Evolutionary conservation across 179 eudicot genomes (phyloP).

Genomic region (Silene vulgaris): DNA sequence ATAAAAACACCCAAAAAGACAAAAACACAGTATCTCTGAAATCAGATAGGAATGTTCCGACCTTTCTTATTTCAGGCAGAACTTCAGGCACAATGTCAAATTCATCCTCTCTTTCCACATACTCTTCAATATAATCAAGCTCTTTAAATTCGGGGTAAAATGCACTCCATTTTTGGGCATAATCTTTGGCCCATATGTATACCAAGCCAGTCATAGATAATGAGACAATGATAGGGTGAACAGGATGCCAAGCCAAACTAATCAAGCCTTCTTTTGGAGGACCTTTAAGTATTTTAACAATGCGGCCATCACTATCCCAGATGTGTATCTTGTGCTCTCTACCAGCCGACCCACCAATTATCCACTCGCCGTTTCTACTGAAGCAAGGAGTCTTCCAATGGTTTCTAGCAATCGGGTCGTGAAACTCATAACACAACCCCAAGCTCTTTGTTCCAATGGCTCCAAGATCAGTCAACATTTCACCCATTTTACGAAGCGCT

Average conservation of each 20-base stretch:
- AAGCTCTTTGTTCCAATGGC: constrained; percentile 68
- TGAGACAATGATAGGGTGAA: constrained; percentile 74
- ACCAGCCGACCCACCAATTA: constrained; percentile 78
- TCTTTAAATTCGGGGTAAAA: constrained; percentile 94
- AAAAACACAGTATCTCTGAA: background rate
- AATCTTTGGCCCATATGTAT: constrained; percentile 95
- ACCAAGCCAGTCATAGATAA: constrained; percentile 74
- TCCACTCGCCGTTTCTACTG: constrained; percentile 91
- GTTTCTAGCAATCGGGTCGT: constrained; percentile 66
- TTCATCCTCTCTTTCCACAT: constrained; percentile 94
- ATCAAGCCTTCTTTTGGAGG: constrained; percentile 89
- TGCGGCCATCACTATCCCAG: constrained; percentile 84
- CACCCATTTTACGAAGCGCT: constrained; percentile 39
- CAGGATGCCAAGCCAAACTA: constrained; percentile 93
- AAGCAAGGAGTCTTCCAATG: constrained; percentile 95
- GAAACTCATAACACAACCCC: constrained; percentile 67
- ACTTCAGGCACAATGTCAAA: constrained; percentile 78
- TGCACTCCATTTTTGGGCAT: constrained; percentile 94
- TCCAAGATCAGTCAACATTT: constrained; percentile 36
- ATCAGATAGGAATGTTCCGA: constrained; percentile 7
- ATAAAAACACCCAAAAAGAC: background rate
- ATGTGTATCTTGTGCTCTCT: constrained; percentile 91
- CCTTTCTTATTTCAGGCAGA: constrained; percentile 73
- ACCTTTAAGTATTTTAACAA: constrained; percentile 91
- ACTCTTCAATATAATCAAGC: constrained; percentile 91